These are phyloP conservation scores for Massarina eburnea DNA, from an alignment of 2,329 filamentous ascomycete species.

Conservation along the genomic window DNA sequence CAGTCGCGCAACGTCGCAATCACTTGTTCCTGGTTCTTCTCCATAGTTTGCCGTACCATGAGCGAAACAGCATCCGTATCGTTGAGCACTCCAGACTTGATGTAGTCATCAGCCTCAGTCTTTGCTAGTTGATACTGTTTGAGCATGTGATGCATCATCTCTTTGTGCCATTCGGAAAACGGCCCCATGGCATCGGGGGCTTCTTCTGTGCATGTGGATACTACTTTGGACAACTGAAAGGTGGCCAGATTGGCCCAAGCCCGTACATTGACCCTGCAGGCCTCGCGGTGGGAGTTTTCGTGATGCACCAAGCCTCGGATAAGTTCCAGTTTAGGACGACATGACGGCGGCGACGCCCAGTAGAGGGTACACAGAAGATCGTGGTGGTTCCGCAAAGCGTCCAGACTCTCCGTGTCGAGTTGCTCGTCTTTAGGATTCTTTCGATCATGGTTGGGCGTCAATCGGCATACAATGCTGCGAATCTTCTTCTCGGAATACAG, in stretches of 20 bases:
- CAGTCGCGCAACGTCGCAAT: conserved; percentile 57
- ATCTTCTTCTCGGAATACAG: conserved; percentile 57
- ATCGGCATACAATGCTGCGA: conserved; percentile 58
- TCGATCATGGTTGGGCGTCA: conserved; percentile 63
- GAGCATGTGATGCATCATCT: conserved; percentile 55
- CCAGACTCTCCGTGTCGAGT: conserved; percentile 55
- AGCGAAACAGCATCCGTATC: conserved; percentile 47
- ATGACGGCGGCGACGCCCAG: conserved; percentile 56
- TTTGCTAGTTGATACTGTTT: conserved; percentile 59
- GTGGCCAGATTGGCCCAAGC: conserved; percentile 59
- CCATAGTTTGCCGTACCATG: conserved; percentile 55
- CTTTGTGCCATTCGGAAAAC: conserved; percentile 58
- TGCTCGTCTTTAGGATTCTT: conserved; percentile 60
- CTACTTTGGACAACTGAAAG: conserved; percentile 62
- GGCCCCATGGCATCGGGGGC: conserved; percentile 47
- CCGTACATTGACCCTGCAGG: conserved; percentile 59
- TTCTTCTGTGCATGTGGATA: too few species aligned
- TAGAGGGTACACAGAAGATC: conserved; percentile 63
- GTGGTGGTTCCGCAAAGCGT: conserved; percentile 63
- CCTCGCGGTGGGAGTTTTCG: conserved; percentile 59
- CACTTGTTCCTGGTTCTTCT: conserved; percentile 60
- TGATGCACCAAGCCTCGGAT: conserved; percentile 60
- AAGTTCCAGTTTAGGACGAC: conserved; percentile 55
- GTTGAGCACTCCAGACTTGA: conserved; percentile 40
- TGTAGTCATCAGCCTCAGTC: conserved; percentile 60